Evolutionary conservation across 2,329 filamentous ascomycete genomes (phyloP), one percentile per base, ranked within the genome.

Genomic region (Arthrobotrys megalospora): DNA sequence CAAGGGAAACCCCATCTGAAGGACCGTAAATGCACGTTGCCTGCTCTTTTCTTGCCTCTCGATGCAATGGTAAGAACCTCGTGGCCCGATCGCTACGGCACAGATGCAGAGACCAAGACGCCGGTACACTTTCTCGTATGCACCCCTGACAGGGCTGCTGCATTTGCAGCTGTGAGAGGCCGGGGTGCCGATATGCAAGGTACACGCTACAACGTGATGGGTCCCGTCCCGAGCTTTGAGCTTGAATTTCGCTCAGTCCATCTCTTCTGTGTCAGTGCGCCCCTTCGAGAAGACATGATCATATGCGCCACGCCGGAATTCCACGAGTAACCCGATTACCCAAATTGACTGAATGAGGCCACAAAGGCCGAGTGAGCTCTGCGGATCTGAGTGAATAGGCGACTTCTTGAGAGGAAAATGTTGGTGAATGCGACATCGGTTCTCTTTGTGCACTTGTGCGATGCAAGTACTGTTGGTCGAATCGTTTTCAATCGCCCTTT

Each of bases 101-200:
- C 53, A 43, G 32, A 3, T 43, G 19, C 36, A 41, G 5, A 24
- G 34, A 60, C 53, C 52, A 36, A 21, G 52, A 58, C 52, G 28
- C 16, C 8, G 55, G 55, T 60, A 43, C 36, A 28, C 36, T 60
- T 43, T 60, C 55, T 60, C 36, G 36, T n/a, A 28, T 43, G 55
- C 28, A 28, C 45, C 62, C 62, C 62, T 66, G 43, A 66, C 62
- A 52, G 62, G 45, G 62, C 62, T 45, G 45, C 32, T 66, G 62
- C 62, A 65, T 63, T 62, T 52, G 36, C 19, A 63, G 58, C 53
- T 64, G 55, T 60, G 52, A 58, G 52, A 55, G 34, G 16, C 7
- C 45, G 43, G 60, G 60, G 45, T 64, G 16, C 62, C 45, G 62
- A 66, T 50, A 66, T 66, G 62, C 62, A 66, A 66, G 62, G 62